A percentile compares a stretch with the other conserved stretches of the same genome.
Evolutionary conservation across 306 rosid species (phyloP).

Genomic region (Cicer arietinum): DNA sequence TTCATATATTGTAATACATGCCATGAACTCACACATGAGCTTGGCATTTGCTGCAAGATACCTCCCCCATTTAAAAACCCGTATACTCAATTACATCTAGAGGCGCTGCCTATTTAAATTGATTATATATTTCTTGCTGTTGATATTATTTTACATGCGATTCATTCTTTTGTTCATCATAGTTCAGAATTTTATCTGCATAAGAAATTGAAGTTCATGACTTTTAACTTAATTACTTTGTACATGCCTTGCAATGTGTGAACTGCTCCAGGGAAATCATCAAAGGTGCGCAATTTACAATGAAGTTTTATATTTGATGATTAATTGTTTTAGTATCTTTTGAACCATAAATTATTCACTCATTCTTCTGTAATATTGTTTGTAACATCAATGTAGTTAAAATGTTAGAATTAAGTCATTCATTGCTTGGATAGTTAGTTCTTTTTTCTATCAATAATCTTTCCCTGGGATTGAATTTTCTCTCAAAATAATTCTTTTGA

Average conservation of each 20-base stretch:
- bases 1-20: conserved; percentile 12
- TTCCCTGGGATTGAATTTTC: conserved; percentile 1
- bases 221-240: conserved; percentile 51
- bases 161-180: conserved; percentile 15
- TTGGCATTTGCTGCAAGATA: conserved; percentile 34
- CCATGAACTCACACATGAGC: conserved; percentile 2
- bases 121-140: conserved; percentile 7
- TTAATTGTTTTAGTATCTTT: conserved; percentile 13
- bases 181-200: conserved; percentile 38
- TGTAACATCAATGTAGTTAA: conserved; percentile 6
- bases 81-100: conserved; percentile 26
- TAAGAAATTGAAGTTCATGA: conserved; percentile 41
- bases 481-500: background rate
- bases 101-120: background rate
- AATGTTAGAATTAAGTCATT: conserved; percentile 16
- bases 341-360: background rate
- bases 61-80: conserved; percentile 14
- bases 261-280: conserved; percentile 74
- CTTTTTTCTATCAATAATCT: conserved; percentile 24
- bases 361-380: background rate
- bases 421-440: conserved; percentile 1
- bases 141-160: conserved; percentile 35
- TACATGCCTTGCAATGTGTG: conserved; percentile 54
- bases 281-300: conserved; percentile 64
- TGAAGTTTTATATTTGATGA: conserved; percentile 1